These are phyloP conservation scores for Acacia confusa DNA, from an alignment of 306 rosid species.

Conservation along the genomic window DNA sequence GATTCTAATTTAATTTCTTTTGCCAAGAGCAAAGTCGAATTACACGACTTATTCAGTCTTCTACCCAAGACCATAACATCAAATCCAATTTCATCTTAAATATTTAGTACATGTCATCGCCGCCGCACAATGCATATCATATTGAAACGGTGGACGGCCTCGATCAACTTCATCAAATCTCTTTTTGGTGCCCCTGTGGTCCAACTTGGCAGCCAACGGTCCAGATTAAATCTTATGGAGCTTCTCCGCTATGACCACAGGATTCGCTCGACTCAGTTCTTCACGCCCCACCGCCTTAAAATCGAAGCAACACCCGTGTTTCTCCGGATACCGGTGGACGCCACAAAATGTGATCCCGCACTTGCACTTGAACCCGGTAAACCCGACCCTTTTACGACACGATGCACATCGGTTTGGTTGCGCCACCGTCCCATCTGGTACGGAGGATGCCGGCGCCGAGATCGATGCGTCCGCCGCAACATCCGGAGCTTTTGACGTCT, in stretches of 20 bases:
- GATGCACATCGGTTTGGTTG: conserved; percentile 64
- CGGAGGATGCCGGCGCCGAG: neutral
- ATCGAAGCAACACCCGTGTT: conserved; percentile 79
- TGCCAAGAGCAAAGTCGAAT: conserved; percentile 32
- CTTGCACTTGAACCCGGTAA: conserved; percentile 80
- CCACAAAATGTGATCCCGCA: conserved; percentile 87
- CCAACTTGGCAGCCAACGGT: conserved; percentile 21
- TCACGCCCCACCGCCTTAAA: conserved; percentile 76
- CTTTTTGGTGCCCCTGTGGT: neutral
- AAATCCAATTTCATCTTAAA: conserved; percentile 18
- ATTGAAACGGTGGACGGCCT: conserved; percentile 17
- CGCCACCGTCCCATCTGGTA: neutral
- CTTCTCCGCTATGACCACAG: conserved; percentile 74
- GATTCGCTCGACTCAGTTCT: conserved; percentile 85
- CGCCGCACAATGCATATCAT: neutral
- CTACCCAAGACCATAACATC: conserved; percentile 21
- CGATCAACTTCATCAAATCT: conserved; percentile 20
- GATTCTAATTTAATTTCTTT: neutral
- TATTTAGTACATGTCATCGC: conserved; percentile 18
- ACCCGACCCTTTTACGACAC: conserved; percentile 72
- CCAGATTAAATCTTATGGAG: conserved; percentile 62
- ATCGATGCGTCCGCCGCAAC: conserved; percentile 18
- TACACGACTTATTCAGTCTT: conserved; percentile 24
- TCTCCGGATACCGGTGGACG: conserved; percentile 87
- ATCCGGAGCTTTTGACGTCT: conserved; percentile 14